Evolutionary conservation across 352 stramenopile species (phyloP).

Genomic region (Phytophthora capsici): DNA sequence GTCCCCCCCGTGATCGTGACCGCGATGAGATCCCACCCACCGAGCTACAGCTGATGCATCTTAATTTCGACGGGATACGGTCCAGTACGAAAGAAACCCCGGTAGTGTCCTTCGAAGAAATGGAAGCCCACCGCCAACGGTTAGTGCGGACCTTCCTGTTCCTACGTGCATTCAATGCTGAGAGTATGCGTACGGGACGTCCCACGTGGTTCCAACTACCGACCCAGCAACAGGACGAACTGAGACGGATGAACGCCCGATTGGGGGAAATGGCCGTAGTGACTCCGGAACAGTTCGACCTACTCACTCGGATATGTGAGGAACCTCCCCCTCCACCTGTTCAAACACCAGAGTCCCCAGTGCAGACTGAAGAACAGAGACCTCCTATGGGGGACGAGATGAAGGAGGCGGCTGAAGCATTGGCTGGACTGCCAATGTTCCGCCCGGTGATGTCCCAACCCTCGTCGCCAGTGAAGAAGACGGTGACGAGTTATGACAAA

Average conservation of each 20-base stretch:
- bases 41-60: constrained; percentile 26
- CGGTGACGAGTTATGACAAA: neutral
- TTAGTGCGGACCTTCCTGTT: constrained; percentile 40
- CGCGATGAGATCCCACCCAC: constrained; percentile 5
- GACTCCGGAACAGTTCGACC: constrained; percentile 24
- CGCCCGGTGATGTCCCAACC: constrained; percentile 17
- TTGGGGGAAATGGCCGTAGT: constrained; percentile 33
- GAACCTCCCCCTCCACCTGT: neutral
- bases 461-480: constrained; percentile 14
- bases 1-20: constrained; percentile 36
- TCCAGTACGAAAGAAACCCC: constrained; percentile 15
- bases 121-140: constrained; percentile 41
- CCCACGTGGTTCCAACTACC: constrained; percentile 40
- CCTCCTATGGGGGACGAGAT: constrained; percentile 37
- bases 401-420: constrained; percentile 39
- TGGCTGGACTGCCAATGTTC: constrained; percentile 44
- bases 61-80: constrained; percentile 29
- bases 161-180: constrained; percentile 31
- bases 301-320: constrained; percentile 32
- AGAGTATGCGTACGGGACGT: constrained; percentile 10
- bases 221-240: constrained; percentile 24
- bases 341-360: neutral
- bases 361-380: neutral
- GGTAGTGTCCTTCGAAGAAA: constrained; percentile 14
- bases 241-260: constrained; percentile 31